Conservation (phyloP, 352 stramenopile species). For the Globisporangium okanoganense region DNA sequence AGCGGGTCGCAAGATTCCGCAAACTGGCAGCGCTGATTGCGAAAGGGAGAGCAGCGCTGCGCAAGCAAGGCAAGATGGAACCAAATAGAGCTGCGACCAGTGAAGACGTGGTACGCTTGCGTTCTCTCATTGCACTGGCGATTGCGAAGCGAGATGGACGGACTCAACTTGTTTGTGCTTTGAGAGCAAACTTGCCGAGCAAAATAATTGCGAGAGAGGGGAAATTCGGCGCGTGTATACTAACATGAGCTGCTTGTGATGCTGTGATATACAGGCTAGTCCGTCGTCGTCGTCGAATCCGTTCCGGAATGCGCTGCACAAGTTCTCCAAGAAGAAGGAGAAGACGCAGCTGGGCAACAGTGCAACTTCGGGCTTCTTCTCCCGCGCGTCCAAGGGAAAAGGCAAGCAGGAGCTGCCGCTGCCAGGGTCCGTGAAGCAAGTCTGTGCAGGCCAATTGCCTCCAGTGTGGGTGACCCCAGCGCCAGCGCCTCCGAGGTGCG, state of each 20-base stretch:
- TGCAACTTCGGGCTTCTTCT: slow-evolving; percentile 71
- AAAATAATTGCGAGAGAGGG: neutral
- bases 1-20: neutral
- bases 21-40: neutral
- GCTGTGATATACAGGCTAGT: slow-evolving; percentile 18
- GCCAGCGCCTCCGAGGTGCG: slow-evolving; percentile 42
- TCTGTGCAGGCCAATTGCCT: slow-evolving; percentile 64
- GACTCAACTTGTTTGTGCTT: neutral
- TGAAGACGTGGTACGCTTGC: slow-evolving; percentile 5
- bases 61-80: slow-evolving; percentile 7
- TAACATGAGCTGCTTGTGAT: neutral
- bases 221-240: neutral
- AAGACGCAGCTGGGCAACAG: slow-evolving; percentile 37
- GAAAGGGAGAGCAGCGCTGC: neutral
- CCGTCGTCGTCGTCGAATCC: slow-evolving; percentile 50
- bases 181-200: neutral
- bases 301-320: slow-evolving; percentile 78
- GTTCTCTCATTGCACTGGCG: neutral
- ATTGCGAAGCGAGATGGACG: neutral
- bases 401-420: slow-evolving; percentile 40
- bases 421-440: slow-evolving; percentile 69
- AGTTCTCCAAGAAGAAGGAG: slow-evolving; percentile 82
- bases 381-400: slow-evolving; percentile 27
- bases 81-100: slow-evolving; percentile 3
- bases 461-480: slow-evolving; percentile 73